Evolutionary conservation across 139 green algal species (phyloP), one percentile per base, ranked within the genome.

Genomic region (Tetraselmis striata): DNA sequence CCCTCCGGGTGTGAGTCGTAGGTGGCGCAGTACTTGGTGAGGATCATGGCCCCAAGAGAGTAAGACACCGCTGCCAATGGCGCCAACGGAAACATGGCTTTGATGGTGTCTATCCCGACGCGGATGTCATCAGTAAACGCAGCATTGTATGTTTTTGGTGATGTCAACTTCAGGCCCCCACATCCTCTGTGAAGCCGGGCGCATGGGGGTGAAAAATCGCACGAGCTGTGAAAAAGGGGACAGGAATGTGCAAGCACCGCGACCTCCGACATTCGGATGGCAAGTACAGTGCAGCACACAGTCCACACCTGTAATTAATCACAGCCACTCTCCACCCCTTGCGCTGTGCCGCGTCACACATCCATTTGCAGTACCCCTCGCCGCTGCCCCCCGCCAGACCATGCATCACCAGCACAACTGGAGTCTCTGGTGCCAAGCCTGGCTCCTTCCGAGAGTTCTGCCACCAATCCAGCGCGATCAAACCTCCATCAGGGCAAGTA

Each of bases 361-460:
- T 87, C 87, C 87, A 93, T 81, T 93, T 92, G 84, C 88, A 89
- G 78, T 95, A 95, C 0, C 92, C 92, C 80, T 96, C 91, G 29
- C 92, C 84, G 76, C 83, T 90, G 59, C 92, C 91, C 25, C 91
- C 91, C 90, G 82, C 32, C 59, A 30, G 26, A 59, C 76, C 29
- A 11, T 74, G n/a, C 28, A 45, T 30, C 11, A 67, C 45, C 11
- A 67, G 45, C 11, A 67, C 45, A 18, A 67, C 18, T 67, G 45
- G 45, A 25, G 45, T 67, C 5, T 67, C 18, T 18, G 45, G 45
- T 67, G 45, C 5, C 45, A 67, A 67, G 45, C 45, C 45, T 5
- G 11, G 11, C 45, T 18, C 45, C 45, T 5, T 25, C 45, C 18
- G 5, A 5, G 45, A 67, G 45, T 67, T 18, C 45, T 18, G 5